Evolutionary conservation across 768 basidiomycete species (phyloP).

Genomic region (Pulveroboletus sp.): DNA sequence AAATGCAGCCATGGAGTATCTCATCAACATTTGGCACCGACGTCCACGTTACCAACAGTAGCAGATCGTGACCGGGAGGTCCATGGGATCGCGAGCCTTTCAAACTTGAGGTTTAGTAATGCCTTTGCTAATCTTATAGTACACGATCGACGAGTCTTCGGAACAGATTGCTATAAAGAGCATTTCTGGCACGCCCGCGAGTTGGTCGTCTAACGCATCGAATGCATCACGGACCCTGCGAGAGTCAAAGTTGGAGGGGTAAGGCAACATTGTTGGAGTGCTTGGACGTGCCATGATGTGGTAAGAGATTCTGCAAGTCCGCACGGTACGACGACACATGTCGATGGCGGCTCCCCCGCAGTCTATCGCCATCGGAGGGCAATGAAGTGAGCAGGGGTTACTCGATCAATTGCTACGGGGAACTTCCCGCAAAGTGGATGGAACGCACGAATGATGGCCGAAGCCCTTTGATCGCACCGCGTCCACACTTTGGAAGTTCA

Average conservation of each 20-base stretch:
- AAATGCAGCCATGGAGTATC: background rate
- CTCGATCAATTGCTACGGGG: background rate
- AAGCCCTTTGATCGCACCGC: conserved; percentile 57
- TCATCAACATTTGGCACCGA: too few relatives aligned
- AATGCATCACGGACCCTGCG: conserved; percentile 58
- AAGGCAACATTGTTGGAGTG: too few relatives aligned
- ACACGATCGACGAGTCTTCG: conserved; percentile 78
- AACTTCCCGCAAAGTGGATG: background rate
- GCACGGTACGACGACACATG: conserved; percentile 55
- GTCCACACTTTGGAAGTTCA: conserved; percentile 50
- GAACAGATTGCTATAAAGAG: conserved; percentile 69
- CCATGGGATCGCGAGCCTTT: background rate
- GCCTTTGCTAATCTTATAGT: conserved; percentile 75
- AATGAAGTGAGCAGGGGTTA: background rate
- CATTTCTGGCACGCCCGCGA: conserved; percentile 32
- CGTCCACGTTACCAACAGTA: too few relatives aligned
- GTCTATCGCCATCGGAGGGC: conserved; percentile 31
- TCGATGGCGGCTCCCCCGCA: conserved; percentile 29
- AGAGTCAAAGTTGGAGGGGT: background rate
- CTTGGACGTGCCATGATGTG: conserved; percentile 47
- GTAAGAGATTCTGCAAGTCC: conserved; percentile 61
- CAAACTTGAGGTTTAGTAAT: conserved; percentile 69
- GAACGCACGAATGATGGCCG: conserved; percentile 46
- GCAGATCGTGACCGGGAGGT: background rate
- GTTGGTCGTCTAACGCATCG: conserved; percentile 33